Percentiles rank a stretch among this genome's conserved stretches.
Conservation (phyloP, 768 basidiomycete species). For the Tricholoma flavovirens region DNA sequence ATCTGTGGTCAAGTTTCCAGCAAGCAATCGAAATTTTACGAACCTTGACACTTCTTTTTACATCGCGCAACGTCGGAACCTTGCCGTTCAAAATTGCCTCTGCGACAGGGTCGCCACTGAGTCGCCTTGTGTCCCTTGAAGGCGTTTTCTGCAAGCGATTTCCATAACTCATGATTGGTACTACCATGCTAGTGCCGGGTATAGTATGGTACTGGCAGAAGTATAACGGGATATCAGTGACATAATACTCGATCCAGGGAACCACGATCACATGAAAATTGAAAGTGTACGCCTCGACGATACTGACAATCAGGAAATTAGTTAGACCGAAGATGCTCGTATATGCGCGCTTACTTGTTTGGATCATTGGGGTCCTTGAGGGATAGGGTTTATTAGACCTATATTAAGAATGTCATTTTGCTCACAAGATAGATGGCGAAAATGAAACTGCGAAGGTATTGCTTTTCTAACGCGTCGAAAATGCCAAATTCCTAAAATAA, state of each 20-base stretch:
- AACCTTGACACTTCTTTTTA: conserved; percentile 79
- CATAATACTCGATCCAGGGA: background rate
- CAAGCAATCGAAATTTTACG: background rate
- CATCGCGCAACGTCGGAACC: conserved; percentile 70
- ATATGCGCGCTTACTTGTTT: conserved; percentile 55
- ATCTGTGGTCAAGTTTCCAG: background rate
- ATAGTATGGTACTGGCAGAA: conserved; percentile 57
- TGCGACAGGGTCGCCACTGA: conserved; percentile 49
- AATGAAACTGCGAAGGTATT: conserved; percentile 79
- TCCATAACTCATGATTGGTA: conserved; percentile 74
- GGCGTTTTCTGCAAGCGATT: conserved; percentile 50
- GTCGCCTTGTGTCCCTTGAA: conserved; percentile 25
- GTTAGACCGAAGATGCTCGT: conserved; percentile 13
- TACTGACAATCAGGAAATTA: conserved; percentile 35
- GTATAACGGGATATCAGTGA: background rate
- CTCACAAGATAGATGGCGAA: conserved; percentile 80
- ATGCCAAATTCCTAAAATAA: conserved; percentile 78
- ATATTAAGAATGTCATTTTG: conserved; percentile 1
- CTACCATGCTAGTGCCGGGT: conserved; percentile 49
- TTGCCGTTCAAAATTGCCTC: conserved; percentile 55
- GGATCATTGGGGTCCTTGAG: conserved; percentile 78
- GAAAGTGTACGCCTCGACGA: conserved; percentile 86
- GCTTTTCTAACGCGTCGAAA: conserved; percentile 79
- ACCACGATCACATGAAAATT: conserved; percentile 58
- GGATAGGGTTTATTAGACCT: conserved; percentile 2